These are phyloP conservation scores for Rhizodiscina lignyota DNA, from an alignment of 495 filamentous ascomycete species.

Conservation along the genomic window DNA sequence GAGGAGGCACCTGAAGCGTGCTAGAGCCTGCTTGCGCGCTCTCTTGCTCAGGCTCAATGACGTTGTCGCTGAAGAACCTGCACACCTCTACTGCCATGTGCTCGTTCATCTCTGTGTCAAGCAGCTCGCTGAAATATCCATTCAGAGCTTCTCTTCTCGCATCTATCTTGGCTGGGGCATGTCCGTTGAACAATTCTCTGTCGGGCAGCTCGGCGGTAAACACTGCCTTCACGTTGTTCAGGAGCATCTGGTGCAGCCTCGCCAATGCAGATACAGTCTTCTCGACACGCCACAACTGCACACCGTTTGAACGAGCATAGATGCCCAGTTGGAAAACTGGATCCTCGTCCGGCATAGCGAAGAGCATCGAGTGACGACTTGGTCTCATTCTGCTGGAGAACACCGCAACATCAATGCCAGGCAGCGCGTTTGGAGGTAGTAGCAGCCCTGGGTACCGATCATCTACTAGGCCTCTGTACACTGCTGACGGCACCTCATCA, in stretches of 20 bases:
- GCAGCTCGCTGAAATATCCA: constrained; percentile 63
- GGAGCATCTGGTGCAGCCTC: constrained; percentile 61
- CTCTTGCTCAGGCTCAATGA: constrained; percentile 59
- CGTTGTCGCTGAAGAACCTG: constrained; percentile 73
- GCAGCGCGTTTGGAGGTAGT: constrained; percentile 79
- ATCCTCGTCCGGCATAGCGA: constrained; percentile 60
- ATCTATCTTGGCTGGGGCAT: constrained; percentile 89
- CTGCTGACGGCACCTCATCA: too few relatives aligned
- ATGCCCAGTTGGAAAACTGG: constrained; percentile 87
- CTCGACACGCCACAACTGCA: constrained; percentile 83
- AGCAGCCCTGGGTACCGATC: constrained; percentile 73
- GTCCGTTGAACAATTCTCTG: constrained; percentile 70
- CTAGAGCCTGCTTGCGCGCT: constrained; percentile 6
- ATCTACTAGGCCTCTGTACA: constrained; percentile 55
- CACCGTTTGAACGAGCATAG: constrained; percentile 57
- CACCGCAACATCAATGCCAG: constrained; percentile 68
- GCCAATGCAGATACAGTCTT: constrained; percentile 74
- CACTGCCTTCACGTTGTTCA: constrained; percentile 15
- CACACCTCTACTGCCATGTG: constrained; percentile 67
- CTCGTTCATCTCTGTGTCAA: constrained; percentile 69
- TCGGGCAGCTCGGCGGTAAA: constrained; percentile 68
- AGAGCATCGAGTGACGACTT: constrained; percentile 68
- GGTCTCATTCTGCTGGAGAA: constrained; percentile 88
- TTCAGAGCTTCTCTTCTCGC: constrained; percentile 68
- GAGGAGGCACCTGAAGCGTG: background rate